Evolutionary conservation across 208 protist genomes (phyloP).

Genomic region (Leishmania martiniquensis): DNA sequence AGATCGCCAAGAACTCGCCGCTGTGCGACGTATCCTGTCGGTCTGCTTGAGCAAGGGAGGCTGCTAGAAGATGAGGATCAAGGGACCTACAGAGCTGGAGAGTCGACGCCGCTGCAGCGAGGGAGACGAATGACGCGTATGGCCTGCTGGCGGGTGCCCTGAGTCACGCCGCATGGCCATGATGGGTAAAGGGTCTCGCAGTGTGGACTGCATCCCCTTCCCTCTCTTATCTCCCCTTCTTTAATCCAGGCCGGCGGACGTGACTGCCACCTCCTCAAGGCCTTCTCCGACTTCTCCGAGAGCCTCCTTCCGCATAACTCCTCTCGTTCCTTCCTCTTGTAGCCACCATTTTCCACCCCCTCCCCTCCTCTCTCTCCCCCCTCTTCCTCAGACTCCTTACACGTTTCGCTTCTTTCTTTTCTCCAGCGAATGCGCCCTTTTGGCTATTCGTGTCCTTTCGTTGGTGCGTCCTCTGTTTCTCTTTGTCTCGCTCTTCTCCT

Average conservation of each 20-base stretch:
- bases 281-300: not conserved
- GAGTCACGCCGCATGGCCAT: not conserved
- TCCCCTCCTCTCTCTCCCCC: slow-evolving; percentile 2
- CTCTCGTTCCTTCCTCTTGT: slow-evolving; percentile 6
- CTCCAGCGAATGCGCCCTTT: not conserved
- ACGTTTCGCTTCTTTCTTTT: not conserved
- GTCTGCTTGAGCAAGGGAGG: not conserved
- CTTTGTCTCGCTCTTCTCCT: not conserved
- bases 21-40: not conserved
- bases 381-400: not conserved
- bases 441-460: slow-evolving; percentile 1
- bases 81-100: not conserved
- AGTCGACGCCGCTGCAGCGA: not conserved
- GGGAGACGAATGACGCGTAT: not conserved
- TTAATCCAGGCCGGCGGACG: not conserved
- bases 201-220: not conserved
- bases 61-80: not conserved
- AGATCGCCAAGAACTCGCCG: not conserved
- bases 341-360: too few species aligned
- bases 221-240: not conserved
- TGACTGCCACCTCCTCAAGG: not conserved
- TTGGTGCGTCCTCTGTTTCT: slow-evolving; percentile 19
- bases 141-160: not conserved
- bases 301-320: not conserved
- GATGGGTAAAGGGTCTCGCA: not conserved